Conservation (phyloP, 148 eudicot genomes). For the Cornus kousa region DNA sequence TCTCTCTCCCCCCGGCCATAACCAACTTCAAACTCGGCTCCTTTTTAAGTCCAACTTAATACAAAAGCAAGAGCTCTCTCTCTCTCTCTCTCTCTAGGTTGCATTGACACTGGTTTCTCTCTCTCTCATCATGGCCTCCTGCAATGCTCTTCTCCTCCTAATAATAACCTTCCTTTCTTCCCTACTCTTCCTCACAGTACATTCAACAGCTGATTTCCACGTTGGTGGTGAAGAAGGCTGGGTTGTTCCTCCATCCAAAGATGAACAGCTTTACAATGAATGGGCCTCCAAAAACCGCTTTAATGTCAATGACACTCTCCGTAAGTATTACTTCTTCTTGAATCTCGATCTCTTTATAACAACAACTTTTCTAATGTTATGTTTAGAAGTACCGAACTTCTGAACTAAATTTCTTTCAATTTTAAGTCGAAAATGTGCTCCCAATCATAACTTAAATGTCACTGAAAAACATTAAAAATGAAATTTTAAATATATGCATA, state of each 20-base stretch:
- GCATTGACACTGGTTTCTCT: not conserved
- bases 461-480: no score
- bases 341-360: not conserved
- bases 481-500: no score
- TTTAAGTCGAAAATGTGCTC: no score
- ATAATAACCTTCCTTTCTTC: not conserved
- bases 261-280: constrained; percentile 32
- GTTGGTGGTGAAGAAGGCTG: constrained; percentile 55
- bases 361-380: no score
- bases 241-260: constrained; percentile 41
- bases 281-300: constrained; percentile 67
- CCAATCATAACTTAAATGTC: no score
- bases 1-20: constrained; percentile 4
- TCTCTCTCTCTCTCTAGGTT: not conserved
- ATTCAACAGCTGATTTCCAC: constrained; percentile 30
- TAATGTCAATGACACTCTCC: constrained; percentile 45
- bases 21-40: constrained; percentile 4
- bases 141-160: not conserved
- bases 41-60: not conserved
- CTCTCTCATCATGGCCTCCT: not conserved
- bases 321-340: constrained; percentile 34
- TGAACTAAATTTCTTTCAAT: no score
- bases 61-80: not conserved
- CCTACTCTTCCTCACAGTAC: not conserved
- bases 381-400: no score